Evolutionary conservation across 1,284 basidiomycete species (phyloP).

Genomic region (Puccinia hordei): DNA sequence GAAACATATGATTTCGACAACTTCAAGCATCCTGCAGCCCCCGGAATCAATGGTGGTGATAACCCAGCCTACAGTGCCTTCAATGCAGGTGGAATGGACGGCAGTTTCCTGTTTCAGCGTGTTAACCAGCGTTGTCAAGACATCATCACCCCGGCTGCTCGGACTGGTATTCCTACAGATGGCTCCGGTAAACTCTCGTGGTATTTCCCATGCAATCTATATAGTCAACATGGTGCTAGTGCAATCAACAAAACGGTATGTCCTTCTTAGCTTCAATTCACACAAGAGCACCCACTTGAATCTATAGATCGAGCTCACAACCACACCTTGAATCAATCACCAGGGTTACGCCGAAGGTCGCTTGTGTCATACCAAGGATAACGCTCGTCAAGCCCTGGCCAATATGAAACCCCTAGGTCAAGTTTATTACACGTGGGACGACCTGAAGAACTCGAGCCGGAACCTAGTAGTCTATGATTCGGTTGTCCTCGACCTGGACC

Average conservation of each 20-base stretch:
- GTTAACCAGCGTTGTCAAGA: constrained; percentile 78
- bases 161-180: constrained; percentile 70
- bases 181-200: constrained; percentile 66
- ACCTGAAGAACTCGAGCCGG: constrained; percentile 69
- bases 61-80: constrained; percentile 83
- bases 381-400: constrained; percentile 65
- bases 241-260: constrained; percentile 67
- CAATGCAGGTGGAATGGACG: constrained; percentile 79
- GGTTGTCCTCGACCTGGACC: constrained; percentile 84
- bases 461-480: constrained; percentile 89
- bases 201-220: constrained; percentile 96
- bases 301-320: too few species aligned
- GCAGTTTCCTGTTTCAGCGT: constrained; percentile 91
- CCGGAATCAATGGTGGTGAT: constrained; percentile 69
- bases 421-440: constrained; percentile 90
- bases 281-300: background rate
- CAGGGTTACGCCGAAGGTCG: constrained; percentile 66
- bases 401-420: constrained; percentile 70
- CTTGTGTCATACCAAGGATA: constrained; percentile 72
- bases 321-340: background rate
- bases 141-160: constrained; percentile 72
- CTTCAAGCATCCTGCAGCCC: constrained; percentile 77
- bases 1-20: constrained; percentile 85
- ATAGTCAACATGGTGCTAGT: constrained; percentile 71
- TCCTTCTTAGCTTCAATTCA: background rate